Conservation (phyloP, 179 eudicot genomes). For the Corrigiola litoralis region DNA sequence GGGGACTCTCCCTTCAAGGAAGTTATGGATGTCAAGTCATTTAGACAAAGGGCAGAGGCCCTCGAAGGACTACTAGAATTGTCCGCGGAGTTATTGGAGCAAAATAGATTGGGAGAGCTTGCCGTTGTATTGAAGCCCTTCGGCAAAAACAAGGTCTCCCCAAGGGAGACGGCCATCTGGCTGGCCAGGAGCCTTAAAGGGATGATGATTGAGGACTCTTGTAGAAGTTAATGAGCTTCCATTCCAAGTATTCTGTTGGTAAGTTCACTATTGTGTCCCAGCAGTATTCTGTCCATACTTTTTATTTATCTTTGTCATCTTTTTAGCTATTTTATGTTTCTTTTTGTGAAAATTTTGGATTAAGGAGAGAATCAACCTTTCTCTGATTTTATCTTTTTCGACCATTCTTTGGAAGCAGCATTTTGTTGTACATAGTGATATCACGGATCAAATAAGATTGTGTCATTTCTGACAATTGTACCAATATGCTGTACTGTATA, state of each 20-base stretch:
- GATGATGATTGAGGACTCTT: slow-evolving; percentile 72
- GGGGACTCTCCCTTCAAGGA: slow-evolving; percentile 56
- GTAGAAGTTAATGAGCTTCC: slow-evolving; percentile 38
- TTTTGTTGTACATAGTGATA: slow-evolving; percentile 35
- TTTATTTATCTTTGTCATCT: slow-evolving; percentile 6
- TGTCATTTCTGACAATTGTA: slow-evolving; percentile 22
- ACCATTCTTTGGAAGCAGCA: slow-evolving; percentile 44
- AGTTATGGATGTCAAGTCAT: slow-evolving; percentile 77
- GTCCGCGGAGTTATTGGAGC: slow-evolving; percentile 91
- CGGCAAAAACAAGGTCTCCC: slow-evolving; percentile 89
- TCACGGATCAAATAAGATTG: slow-evolving; percentile 21
- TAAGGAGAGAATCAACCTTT: background rate
- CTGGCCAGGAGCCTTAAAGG: slow-evolving; percentile 88
- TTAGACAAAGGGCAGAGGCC: slow-evolving; percentile 93
- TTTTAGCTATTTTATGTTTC: slow-evolving; percentile 8
- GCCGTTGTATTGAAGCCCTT: slow-evolving; percentile 86
- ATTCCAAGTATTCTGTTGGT: background rate
- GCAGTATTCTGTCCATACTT: slow-evolving; percentile 13
- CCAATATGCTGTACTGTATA: slow-evolving; percentile 31
- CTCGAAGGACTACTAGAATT: slow-evolving; percentile 91
- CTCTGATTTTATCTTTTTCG: background rate
- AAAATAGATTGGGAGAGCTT: slow-evolving; percentile 76
- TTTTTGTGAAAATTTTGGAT: slow-evolving; percentile 21
- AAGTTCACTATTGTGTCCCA: background rate
- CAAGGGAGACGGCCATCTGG: slow-evolving; percentile 98